Evolutionary conservation across 2,329 filamentous ascomycete species (phyloP), one percentile per base, ranked within the genome.

Genomic region (Nigrospora osmanthi): DNA sequence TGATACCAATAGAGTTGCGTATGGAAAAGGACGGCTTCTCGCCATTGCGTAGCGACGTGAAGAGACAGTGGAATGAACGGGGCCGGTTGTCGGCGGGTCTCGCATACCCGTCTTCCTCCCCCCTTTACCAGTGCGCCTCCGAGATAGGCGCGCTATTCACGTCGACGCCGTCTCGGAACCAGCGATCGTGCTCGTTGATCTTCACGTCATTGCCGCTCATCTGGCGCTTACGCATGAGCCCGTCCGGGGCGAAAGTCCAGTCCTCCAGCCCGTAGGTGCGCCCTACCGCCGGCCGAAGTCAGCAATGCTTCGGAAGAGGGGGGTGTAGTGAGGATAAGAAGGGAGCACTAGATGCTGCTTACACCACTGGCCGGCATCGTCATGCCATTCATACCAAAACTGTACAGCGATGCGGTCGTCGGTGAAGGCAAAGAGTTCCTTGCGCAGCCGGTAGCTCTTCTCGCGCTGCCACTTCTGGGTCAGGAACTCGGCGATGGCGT

Each of bases 341-440:
- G 23, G 23, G 23, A 7, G 23, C 23, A 7, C 23, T 10, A 10
- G 23, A 28, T 28, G 23, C 23, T 28, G 23, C 23, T 28, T 28
- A 36, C 85, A 90, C 88, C 88, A 95, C 61, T 87, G 81, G 34
- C 85, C 83, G 2, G 72, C 54, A 9, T 66, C 65, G 56, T 91
- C 86, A 51, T 81, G 76, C 66, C 81, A 90, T 63, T 94, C 85
- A 57, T 91, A 94, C 88, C 88, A 94, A 62, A 93, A 94, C 59
- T 95, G 87, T 17, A 94, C 89, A 1, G 88, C 88, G 51, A 73
- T 75, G 59, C 72, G 85, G 63, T 91, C 72, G 34, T 82, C 81
- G 0, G 68, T 73, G 57, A 89, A 93, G 1, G 86, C 74, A 63
- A 94, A 95, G 1, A 95, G 69, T 60, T 95, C 89, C 62, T 95